A percentile compares a stretch with the other conserved stretches of the same genome.
Evolutionary conservation across 1,284 basidiomycete genomes (phyloP).

Genomic region (Ganoderma lingzhi): DNA sequence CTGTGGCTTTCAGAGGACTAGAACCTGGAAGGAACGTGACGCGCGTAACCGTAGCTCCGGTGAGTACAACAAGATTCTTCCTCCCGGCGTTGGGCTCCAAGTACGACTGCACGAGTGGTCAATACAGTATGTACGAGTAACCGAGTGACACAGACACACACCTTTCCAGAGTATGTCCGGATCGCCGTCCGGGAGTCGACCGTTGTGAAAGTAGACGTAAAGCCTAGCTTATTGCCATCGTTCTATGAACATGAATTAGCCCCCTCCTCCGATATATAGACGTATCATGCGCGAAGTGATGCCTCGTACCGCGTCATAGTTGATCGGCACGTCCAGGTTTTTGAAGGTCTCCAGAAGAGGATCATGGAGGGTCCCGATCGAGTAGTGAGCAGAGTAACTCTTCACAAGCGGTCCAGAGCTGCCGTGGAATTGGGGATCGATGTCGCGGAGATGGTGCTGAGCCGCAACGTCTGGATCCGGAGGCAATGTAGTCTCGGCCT

Average conservation of each 20-base stretch:
- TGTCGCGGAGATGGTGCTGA: slow-evolving; percentile 1
- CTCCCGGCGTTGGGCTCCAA: slow-evolving; percentile 15
- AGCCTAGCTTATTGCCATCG: slow-evolving; percentile 13
- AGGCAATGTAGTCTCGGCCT: slow-evolving; percentile 20
- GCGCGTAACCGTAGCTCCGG: slow-evolving; percentile 21
- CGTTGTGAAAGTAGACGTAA: neutral
- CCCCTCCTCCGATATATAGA: neutral
- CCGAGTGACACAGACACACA: neutral
- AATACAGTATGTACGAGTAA: neutral
- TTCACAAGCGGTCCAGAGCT: slow-evolving; percentile 33
- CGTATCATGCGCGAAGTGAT: neutral
- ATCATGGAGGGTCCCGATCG: slow-evolving; percentile 7
- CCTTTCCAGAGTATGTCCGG: slow-evolving; percentile 18
- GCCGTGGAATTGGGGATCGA: slow-evolving; percentile 24
- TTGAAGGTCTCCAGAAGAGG: slow-evolving; percentile 24
- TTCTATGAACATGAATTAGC: neutral
- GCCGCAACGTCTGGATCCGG: neutral
- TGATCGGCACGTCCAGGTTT: slow-evolving; percentile 19
- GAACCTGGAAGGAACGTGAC: slow-evolving; percentile 13
- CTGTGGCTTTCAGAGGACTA: slow-evolving; percentile 13
- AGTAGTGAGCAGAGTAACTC: slow-evolving; percentile 15
- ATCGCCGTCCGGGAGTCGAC: slow-evolving; percentile 15
- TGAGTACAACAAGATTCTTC: slow-evolving; percentile 26
- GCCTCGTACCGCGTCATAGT: slow-evolving; percentile 12
- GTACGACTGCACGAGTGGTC: slow-evolving; percentile 12